Evolutionary conservation across 2,329 filamentous ascomycete species (phyloP).

Genomic region (Pseudocercospora fijiensis): DNA sequence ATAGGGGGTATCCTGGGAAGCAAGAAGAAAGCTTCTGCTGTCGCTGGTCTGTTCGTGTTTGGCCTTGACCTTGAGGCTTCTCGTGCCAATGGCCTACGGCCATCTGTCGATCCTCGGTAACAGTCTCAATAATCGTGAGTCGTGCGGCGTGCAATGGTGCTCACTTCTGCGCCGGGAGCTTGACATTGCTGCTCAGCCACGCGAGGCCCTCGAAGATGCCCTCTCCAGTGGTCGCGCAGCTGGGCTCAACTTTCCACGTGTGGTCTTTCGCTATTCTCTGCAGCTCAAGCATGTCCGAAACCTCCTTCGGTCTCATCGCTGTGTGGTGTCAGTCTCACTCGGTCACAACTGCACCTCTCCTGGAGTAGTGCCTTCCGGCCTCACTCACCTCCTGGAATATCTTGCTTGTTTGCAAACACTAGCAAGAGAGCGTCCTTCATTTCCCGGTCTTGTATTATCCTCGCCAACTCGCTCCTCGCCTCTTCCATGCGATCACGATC

Average conservation of each 20-base stretch:
- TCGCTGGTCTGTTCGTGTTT: conserved; percentile 7
- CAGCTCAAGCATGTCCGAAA: conserved; percentile 50
- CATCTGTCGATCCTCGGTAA: neutral
- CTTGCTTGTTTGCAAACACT: conserved; percentile 99
- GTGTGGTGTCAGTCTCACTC: conserved; percentile 12
- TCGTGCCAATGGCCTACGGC: neutral
- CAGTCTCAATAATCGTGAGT: neutral
- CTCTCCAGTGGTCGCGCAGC: conserved; percentile 54
- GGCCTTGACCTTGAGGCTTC: conserved; percentile 7
- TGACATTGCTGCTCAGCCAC: conserved; percentile 54
- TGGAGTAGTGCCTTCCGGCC: neutral
- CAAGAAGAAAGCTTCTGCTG: conserved; percentile 6
- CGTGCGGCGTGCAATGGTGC: conserved; percentile 4
- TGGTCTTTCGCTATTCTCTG: conserved; percentile 54
- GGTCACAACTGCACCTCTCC: neutral
- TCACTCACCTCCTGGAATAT: conserved; percentile 74
- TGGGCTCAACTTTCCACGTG: conserved; percentile 56
- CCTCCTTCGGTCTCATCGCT: conserved; percentile 54
- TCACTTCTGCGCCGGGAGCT: conserved; percentile 36
- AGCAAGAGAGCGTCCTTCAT: conserved; percentile 93
- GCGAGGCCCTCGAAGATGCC: conserved; percentile 55
- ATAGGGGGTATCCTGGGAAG: conserved; percentile 7
- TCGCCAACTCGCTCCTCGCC: conserved; percentile 87
- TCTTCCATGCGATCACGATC: conserved; percentile 90
- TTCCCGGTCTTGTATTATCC: conserved; percentile 96